Percentiles rank a stretch among this genome's conserved stretches.
phyloP scores from a whole-genome alignment of 2,329 filamentous ascomycete species.

The Leptographium galeiforme region DNA sequence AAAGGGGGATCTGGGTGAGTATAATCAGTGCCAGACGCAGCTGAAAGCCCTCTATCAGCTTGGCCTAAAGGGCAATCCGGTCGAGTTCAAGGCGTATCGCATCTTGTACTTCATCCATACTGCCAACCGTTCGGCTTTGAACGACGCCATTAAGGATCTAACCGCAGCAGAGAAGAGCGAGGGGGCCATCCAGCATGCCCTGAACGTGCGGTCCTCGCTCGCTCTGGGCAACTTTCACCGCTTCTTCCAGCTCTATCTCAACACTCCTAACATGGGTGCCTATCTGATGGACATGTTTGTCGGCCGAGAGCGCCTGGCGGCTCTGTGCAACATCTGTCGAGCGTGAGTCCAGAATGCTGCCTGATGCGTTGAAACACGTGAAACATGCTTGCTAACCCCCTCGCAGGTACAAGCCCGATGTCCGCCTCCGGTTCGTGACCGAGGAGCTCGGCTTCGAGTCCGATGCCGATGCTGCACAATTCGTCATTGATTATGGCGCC shows the following conservation, averaged over 20 bases:
- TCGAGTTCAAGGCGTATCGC: conserved; percentile 98
- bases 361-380: too few species aligned
- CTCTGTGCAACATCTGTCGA: conserved; percentile 85
- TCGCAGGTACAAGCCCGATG: conserved; percentile 75
- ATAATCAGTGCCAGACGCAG: conserved; percentile 99
- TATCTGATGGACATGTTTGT: conserved; percentile 99
- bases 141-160: conserved; percentile 98
- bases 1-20: conserved; percentile 99
- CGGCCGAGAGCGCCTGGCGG: conserved; percentile 78
- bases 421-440: conserved; percentile 81
- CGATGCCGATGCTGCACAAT: conserved; percentile 79
- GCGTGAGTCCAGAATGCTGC: conserved; percentile 48
- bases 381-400: background rate
- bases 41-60: conserved; percentile 80
- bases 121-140: conserved; percentile 94
- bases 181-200: conserved; percentile 72
- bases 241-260: conserved; percentile 92
- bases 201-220: conserved; percentile 80
- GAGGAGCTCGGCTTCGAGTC: conserved; percentile 94
- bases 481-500: conserved; percentile 70
- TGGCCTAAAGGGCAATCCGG: conserved; percentile 74
- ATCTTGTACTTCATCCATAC: conserved; percentile 99
- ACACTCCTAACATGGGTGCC: conserved; percentile 91
- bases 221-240: conserved; percentile 93
- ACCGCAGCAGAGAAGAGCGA: conserved; percentile 90